phyloP scores from a whole-genome alignment of 257 asterid genomes.

The Ophiorrhiza pumila region DNA sequence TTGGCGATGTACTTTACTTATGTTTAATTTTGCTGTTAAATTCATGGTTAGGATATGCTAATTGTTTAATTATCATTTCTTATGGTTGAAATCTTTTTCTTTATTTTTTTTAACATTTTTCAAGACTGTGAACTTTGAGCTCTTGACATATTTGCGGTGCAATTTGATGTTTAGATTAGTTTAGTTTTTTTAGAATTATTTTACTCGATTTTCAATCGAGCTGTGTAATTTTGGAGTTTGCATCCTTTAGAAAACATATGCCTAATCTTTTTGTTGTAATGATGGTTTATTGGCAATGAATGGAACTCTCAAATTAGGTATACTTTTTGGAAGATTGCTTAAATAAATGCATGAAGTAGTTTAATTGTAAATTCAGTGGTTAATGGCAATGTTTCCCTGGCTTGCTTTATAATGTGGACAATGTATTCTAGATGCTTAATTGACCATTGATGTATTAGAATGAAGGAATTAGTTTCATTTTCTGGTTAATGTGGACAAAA shows the following conservation, averaged over 20 bases:
- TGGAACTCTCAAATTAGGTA: background rate
- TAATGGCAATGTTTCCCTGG: too few species aligned
- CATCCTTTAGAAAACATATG: background rate
- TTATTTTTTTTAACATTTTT: background rate
- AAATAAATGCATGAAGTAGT: background rate
- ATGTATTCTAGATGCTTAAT: background rate
- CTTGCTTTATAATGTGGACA: background rate
- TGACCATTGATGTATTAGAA: background rate
- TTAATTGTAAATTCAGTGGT: background rate
- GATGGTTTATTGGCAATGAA: background rate
- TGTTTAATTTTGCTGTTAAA: background rate
- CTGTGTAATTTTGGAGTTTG: background rate
- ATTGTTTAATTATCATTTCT: background rate
- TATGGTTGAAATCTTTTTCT: background rate
- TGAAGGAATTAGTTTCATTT: background rate
- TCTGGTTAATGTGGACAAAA: background rate
- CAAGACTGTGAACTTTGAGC: background rate
- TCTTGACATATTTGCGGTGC: background rate
- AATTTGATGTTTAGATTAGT: background rate
- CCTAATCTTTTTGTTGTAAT: background rate
- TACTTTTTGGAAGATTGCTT: background rate
- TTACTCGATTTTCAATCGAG: background rate
- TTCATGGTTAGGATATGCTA: background rate
- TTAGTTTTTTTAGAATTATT: background rate
- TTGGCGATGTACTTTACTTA: background rate